Evolutionary conservation across 2,329 filamentous ascomycete species (phyloP).

Genomic region (Talaromyces amestolkiae): DNA sequence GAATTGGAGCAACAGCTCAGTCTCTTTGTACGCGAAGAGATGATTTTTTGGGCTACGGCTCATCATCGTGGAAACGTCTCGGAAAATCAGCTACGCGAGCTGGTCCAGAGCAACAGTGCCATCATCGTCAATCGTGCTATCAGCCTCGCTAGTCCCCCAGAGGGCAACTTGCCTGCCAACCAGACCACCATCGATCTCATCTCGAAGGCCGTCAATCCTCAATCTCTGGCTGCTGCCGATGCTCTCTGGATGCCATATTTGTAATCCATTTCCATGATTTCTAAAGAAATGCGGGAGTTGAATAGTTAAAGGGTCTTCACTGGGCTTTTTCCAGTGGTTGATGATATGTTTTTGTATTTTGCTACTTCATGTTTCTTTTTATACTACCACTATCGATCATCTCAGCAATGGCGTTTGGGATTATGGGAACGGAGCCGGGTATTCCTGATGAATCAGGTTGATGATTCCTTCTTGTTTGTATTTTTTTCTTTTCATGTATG

Average conservation of each 20-base stretch:
- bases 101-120: constrained; percentile 82
- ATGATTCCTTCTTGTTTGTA: constrained; percentile 18
- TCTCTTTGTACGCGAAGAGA: constrained; percentile 94
- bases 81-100: constrained; percentile 70
- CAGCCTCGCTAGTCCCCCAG: constrained; percentile 74
- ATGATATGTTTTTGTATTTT: not conserved
- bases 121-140: constrained; percentile 87
- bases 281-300: not conserved
- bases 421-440: constrained; percentile 2
- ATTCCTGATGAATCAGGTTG: constrained; percentile 18
- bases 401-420: constrained; percentile 15
- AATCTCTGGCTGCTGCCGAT: constrained; percentile 83
- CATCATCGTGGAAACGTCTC: constrained; percentile 65
- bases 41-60: constrained; percentile 93
- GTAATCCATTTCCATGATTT: constrained; percentile 41
- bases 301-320: not conserved
- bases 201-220: constrained; percentile 86
- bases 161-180: constrained; percentile 81
- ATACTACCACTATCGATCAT: constrained; percentile 6
- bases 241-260: constrained; percentile 97
- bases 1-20: constrained; percentile 94
- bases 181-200: constrained; percentile 96
- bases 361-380: constrained; percentile 7
- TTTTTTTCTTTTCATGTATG: constrained; percentile 9
- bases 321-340: not conserved